phyloP scores from a whole-genome alignment of 163 green algal genomes.

The Scenedesmus sp. region DNA sequence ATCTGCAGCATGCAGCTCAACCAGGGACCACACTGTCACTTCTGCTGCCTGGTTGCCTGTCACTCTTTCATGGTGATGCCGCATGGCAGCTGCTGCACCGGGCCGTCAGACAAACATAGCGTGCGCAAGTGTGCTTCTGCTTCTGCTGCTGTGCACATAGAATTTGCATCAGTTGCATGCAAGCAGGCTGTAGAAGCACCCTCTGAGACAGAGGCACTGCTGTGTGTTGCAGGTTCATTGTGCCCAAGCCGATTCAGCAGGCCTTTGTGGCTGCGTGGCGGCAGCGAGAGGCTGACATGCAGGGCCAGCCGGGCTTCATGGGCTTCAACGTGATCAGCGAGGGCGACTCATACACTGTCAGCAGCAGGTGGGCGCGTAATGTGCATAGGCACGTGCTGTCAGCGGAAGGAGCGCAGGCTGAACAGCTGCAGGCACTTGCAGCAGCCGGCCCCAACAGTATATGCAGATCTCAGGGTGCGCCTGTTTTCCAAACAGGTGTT shows the following conservation, averaged over 20 bases:
- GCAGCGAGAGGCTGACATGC: constrained; percentile 49
- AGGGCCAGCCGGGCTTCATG: constrained; percentile 32
- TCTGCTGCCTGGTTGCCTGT: not conserved
- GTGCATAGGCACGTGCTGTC: not conserved
- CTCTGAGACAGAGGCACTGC: not conserved
- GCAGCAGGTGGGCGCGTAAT: constrained; percentile 34
- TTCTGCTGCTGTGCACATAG: not conserved
- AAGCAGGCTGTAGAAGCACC: no score
- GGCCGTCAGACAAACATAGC: not conserved
- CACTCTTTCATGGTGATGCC: no score
- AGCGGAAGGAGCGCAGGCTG: no score
- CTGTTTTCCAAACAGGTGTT: no score
- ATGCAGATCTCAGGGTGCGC: no score
- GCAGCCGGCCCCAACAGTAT: no score
- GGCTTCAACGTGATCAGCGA: constrained; percentile 47
- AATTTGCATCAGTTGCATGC: not conserved
- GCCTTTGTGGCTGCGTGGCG: constrained; percentile 43
- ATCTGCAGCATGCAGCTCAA: not conserved
- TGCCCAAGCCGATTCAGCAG: constrained; percentile 39
- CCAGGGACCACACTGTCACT: not conserved
- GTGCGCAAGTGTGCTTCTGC: no score
- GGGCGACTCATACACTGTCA: constrained; percentile 40
- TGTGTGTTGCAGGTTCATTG: constrained; percentile 32
- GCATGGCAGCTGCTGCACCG: not conserved
- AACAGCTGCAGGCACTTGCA: no score